Evolutionary conservation across 73 alveolate species (phyloP).

Genomic region (Tetrahymena elliotti): DNA sequence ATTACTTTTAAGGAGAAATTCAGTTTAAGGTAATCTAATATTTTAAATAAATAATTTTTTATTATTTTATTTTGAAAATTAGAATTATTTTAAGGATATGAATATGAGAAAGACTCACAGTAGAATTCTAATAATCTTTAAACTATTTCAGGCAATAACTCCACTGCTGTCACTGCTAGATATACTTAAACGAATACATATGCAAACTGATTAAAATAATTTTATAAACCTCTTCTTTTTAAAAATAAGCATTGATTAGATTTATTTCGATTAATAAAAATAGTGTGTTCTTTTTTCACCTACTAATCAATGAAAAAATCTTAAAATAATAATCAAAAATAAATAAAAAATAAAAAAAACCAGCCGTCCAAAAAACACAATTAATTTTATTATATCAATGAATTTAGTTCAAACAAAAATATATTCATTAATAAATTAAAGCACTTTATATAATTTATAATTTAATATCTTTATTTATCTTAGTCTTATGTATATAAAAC

Average conservation of each 20-base stretch:
- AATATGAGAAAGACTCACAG: background rate
- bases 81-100: slow-evolving; percentile 38
- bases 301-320: background rate
- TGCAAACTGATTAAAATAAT: background rate
- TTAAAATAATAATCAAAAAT: too few relatives aligned
- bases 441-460: background rate
- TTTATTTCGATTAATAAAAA: too few relatives aligned
- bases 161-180: background rate
- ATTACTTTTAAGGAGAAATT: background rate
- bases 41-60: background rate
- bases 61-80: background rate
- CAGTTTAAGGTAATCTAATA: background rate
- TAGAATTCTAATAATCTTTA: background rate
- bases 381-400: too few relatives aligned
- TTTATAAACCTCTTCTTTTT: too few relatives aligned
- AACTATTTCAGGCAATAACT: background rate
- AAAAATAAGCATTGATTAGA: too few relatives aligned
- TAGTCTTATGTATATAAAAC: background rate
- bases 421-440: too few relatives aligned
- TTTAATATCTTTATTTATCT: background rate
- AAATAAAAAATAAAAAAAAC: too few relatives aligned
- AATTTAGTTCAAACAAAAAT: too few relatives aligned
- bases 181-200: background rate
- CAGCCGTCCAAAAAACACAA: too few relatives aligned
- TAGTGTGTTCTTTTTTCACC: too few relatives aligned